Conservation (phyloP, 805 yeast genomes). For the Scheffersomyces ergatensis region DNA sequence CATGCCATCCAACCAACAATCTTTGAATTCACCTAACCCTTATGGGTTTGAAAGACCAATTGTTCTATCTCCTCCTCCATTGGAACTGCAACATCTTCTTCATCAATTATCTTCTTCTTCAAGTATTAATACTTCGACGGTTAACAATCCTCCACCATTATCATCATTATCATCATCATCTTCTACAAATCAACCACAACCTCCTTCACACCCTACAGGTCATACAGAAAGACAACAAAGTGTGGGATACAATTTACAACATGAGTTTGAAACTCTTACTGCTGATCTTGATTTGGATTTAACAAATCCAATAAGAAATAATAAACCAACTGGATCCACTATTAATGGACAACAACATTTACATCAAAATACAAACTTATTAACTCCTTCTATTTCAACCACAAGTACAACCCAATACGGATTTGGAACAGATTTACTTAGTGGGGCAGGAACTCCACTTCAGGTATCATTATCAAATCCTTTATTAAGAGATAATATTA, state of each 20-base stretch:
- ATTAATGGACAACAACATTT: background rate
- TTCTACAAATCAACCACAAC: background rate
- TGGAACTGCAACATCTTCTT: slow-evolving; percentile 16
- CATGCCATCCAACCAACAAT: background rate
- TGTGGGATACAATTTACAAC: slow-evolving; percentile 45
- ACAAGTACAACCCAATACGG: slow-evolving; percentile 5
- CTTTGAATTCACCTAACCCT: slow-evolving; percentile 1
- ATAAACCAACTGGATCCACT: background rate
- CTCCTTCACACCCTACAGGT: background rate
- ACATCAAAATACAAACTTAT: background rate
- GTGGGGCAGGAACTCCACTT: slow-evolving; percentile 4
- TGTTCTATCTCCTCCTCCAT: slow-evolving; percentile 41
- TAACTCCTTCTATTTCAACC: background rate
- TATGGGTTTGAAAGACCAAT: slow-evolving; percentile 30
- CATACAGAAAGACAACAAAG: slow-evolving; percentile 36
- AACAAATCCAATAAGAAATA: slow-evolving; percentile 11
- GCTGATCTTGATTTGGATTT: slow-evolving; percentile 46
- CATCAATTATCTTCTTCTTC: background rate
- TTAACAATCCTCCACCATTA: background rate
- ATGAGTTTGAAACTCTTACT: slow-evolving; percentile 45
- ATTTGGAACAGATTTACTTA: slow-evolving; percentile 6
- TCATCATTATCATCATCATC: background rate
- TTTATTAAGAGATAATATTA: slow-evolving; percentile 17
- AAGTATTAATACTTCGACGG: background rate
- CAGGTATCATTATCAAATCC: background rate